Percentiles rank a stretch among this genome's conserved stretches.
These are phyloP conservation scores for Cnidoscolus chayamansa DNA, from an alignment of 441 rosid species.

Conservation along the genomic window DNA sequence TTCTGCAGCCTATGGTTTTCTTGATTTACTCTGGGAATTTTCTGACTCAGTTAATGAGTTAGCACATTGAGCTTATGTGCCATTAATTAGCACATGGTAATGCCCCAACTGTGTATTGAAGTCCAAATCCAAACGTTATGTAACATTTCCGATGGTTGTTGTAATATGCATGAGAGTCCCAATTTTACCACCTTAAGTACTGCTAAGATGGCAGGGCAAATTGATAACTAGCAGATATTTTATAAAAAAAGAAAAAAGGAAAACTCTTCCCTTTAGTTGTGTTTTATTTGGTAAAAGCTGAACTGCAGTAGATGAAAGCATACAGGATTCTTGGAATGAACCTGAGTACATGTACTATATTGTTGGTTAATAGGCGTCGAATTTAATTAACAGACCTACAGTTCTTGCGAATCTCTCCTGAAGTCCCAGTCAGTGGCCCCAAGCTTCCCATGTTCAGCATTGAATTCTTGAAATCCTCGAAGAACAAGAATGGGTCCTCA, in stretches of 20 bases:
- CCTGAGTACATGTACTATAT: not conserved
- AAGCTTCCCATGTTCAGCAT: slow-evolving; percentile 71
- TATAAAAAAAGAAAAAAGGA: too few species aligned
- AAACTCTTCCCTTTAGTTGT: too few species aligned
- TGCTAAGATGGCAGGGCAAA: too few species aligned
- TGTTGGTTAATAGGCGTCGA: not conserved
- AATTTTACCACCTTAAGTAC: not conserved
- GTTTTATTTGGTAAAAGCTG: not conserved
- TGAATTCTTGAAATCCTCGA: slow-evolving; percentile 58
- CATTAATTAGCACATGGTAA: not conserved
- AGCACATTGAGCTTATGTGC: slow-evolving; percentile 10
- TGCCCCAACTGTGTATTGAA: not conserved
- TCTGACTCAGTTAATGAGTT: slow-evolving; percentile 16
- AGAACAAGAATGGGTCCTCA: slow-evolving; percentile 49
- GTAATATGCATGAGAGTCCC: not conserved
- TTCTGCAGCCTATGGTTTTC: not conserved
- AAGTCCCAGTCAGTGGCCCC: slow-evolving; percentile 21
- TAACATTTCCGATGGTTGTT: not conserved
- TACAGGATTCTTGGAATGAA: not conserved
- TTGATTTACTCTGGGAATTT: slow-evolving; percentile 1
- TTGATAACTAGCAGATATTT: too few species aligned
- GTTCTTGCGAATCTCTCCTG: slow-evolving; percentile 45
- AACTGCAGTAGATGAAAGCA: not conserved
- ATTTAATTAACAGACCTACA: slow-evolving; percentile 46
- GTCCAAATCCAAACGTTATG: not conserved